phyloP scores from a whole-genome alignment of 2,329 filamentous ascomycete species.

The Apiospora phragmitis region DNA sequence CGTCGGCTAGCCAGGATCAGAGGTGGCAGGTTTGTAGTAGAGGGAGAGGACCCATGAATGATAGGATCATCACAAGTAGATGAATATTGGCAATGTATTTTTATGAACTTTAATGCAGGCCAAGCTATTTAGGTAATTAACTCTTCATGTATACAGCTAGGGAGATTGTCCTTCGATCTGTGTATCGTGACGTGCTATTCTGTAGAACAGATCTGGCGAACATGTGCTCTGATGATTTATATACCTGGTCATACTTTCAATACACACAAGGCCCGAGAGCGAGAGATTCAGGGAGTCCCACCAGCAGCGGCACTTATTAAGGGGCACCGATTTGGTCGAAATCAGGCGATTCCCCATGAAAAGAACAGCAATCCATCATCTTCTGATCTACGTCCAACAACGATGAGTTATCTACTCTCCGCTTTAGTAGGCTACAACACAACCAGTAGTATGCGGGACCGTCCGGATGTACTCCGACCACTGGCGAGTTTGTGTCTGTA shows the following conservation, averaged over 20 bases:
- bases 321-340: background rate
- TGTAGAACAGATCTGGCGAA: background rate
- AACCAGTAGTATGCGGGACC: too few relatives aligned
- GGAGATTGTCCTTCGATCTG: too few relatives aligned
- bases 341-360: background rate
- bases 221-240: background rate
- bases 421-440: background rate
- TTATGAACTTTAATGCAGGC: too few relatives aligned
- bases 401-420: background rate
- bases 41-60: fast-evolving
- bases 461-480: background rate
- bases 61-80: too few relatives aligned
- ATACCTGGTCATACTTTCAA: background rate
- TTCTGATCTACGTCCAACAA: background rate
- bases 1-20: too few relatives aligned
- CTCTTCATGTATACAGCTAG: too few relatives aligned
- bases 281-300: too few relatives aligned
- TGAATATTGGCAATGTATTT: too few relatives aligned
- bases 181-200: too few relatives aligned
- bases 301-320: background rate
- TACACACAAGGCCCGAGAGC: too few relatives aligned
- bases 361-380: background rate
- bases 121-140: too few relatives aligned
- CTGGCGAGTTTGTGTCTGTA: background rate
- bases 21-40: too few relatives aligned